These are phyloP conservation scores for Lindgomyces ingoldianus DNA, from an alignment of 495 filamentous ascomycete species.

Conservation along the genomic window DNA sequence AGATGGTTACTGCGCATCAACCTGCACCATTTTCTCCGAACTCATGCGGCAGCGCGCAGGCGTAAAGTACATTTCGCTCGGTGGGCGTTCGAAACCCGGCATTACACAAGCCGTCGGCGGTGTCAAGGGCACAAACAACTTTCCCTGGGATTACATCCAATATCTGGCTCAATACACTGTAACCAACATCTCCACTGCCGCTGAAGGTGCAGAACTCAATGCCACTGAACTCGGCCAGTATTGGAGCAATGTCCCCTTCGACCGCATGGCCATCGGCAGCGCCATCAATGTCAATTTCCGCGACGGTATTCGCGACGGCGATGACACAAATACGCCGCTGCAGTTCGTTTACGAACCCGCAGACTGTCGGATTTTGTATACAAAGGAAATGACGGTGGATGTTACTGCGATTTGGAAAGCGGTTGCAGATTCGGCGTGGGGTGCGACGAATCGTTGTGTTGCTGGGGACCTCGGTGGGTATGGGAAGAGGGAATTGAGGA, in stretches of 20 bases:
- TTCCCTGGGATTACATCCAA: constrained; percentile 29
- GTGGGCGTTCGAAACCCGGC: constrained; percentile 56
- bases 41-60: constrained; percentile 57
- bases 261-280: constrained; percentile 14
- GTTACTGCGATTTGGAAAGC: constrained; percentile 41
- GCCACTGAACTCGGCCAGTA: constrained; percentile 28
- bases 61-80: constrained; percentile 62
- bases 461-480: constrained; percentile 24
- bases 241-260: constrained; percentile 22
- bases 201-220: constrained; percentile 19
- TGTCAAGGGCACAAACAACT: constrained; percentile 52
- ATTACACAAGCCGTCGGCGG: constrained; percentile 66
- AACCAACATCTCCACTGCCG: constrained; percentile 3
- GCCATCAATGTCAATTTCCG: constrained; percentile 36
- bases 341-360: constrained; percentile 45
- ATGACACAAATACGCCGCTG: constrained; percentile 37
- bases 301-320: constrained; percentile 41
- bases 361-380: constrained; percentile 43
- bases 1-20: constrained; percentile 67
- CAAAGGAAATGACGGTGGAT: constrained; percentile 40
- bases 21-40: constrained; percentile 62
- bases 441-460: constrained; percentile 29
- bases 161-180: constrained; percentile 13
- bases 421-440: constrained; percentile 39
- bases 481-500: background rate